phyloP scores from a whole-genome alignment of 805 yeast genomes.

The Metschnikowia chrysomelidarum region DNA sequence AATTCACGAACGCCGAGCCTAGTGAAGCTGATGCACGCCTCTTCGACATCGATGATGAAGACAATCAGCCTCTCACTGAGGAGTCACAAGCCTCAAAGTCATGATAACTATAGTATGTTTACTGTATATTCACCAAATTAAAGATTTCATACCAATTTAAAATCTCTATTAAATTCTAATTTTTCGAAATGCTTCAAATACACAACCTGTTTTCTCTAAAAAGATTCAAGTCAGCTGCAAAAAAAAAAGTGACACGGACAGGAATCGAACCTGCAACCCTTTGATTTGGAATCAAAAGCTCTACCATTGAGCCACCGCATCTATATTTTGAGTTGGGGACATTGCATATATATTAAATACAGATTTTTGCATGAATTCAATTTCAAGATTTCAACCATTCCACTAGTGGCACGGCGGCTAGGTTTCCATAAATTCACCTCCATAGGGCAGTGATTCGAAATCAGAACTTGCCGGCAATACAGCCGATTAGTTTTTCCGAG shows the following conservation, averaged over 20 bases:
- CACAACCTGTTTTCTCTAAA: too few relatives aligned
- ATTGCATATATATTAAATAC: too few relatives aligned
- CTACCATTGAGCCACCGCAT: slow-evolving; percentile 24
- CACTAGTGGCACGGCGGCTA: too few relatives aligned
- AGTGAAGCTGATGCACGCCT: slow-evolving; percentile 25
- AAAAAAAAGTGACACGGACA: slow-evolving; percentile 19
- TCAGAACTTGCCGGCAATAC: too few relatives aligned
- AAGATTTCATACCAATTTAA: neutral
- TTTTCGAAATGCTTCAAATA: too few relatives aligned
- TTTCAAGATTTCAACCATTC: too few relatives aligned
- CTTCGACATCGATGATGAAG: slow-evolving; percentile 32
- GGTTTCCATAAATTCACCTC: too few relatives aligned
- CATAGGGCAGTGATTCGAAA: too few relatives aligned
- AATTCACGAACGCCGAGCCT: slow-evolving; percentile 12
- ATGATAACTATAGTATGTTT: too few relatives aligned
- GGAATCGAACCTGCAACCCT: slow-evolving; percentile 25
- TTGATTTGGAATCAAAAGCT: slow-evolving; percentile 23
- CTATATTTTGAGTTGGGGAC: slow-evolving; percentile 1
- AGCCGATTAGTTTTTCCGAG: too few relatives aligned
- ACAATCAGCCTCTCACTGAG: slow-evolving; percentile 8
- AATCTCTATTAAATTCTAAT: too few relatives aligned
- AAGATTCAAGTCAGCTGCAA: neutral
- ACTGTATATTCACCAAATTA: neutral
- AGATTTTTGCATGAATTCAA: too few relatives aligned
- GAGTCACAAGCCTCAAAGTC: neutral